Percentiles rank a stretch among this genome's conserved stretches.
Conservation (phyloP, 257 asterid genomes). For the Solanum sejunctum region DNA sequence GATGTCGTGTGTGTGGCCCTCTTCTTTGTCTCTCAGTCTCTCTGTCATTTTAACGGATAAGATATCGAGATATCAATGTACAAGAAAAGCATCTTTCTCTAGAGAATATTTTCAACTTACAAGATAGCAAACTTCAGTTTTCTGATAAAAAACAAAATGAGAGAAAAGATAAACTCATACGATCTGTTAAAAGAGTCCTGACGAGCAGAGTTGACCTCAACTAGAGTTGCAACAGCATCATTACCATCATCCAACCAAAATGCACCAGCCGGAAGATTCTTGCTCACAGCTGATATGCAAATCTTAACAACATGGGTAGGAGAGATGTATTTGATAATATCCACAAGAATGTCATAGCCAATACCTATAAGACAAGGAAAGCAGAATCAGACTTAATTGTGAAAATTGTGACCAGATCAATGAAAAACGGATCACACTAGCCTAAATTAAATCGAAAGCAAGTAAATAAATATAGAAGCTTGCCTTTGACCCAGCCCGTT, state of each 20-base stretch:
- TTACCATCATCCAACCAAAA: slow-evolving; percentile 64
- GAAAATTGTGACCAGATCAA: not conserved
- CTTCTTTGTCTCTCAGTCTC: not conserved
- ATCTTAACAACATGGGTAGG: slow-evolving; percentile 84
- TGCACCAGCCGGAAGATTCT: slow-evolving; percentile 79
- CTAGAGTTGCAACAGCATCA: slow-evolving; percentile 19
- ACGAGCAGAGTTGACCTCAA: slow-evolving; percentile 71
- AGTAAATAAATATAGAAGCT: slow-evolving; percentile 5
- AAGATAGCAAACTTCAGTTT: not conserved
- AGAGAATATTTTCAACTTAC: not conserved
- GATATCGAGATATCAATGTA: not conserved
- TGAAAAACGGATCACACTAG: not conserved
- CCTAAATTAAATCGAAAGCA: not conserved
- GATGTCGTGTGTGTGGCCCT: not conserved
- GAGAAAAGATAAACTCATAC: slow-evolving; percentile 29
- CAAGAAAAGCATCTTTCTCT: not conserved
- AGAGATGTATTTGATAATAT: slow-evolving; percentile 54
- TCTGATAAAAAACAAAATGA: not conserved
- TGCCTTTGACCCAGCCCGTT: slow-evolving; percentile 98
- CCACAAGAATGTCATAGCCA: slow-evolving; percentile 81
- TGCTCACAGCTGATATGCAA: slow-evolving; percentile 37
- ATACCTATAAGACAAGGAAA: slow-evolving; percentile 42
- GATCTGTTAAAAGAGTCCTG: slow-evolving; percentile 62
- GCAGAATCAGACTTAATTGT: not conserved
- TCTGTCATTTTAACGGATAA: not conserved